Percentiles rank a stretch among this genome's conserved stretches.
Conservation (phyloP, 345 rosid genomes). For the Triadica sebifera region DNA sequence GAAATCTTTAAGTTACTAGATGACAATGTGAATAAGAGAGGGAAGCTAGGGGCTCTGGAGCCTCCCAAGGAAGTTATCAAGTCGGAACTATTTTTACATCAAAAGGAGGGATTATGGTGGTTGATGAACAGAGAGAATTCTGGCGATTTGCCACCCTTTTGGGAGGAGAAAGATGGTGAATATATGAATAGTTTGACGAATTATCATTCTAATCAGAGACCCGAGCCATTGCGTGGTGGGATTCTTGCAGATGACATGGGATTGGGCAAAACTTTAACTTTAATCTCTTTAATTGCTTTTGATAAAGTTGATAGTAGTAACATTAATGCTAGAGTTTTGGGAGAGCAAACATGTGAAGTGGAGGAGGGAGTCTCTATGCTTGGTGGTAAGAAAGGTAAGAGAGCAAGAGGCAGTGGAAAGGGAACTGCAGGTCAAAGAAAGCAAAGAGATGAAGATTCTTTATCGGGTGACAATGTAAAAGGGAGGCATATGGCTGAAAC, state of each 20-base stretch:
- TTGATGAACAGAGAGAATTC: constrained; percentile 66
- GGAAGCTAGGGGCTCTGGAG: constrained; percentile 53
- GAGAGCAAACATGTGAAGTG: constrained; percentile 18
- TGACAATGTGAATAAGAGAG: constrained; percentile 50
- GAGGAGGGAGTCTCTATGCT: constrained; percentile 17
- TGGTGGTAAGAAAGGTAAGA: constrained; percentile 49
- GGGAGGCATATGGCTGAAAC: constrained; percentile 12
- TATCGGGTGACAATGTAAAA: constrained; percentile 15
- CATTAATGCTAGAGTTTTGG: constrained; percentile 15
- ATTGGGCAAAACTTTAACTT: constrained; percentile 82
- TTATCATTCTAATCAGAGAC: constrained; percentile 49
- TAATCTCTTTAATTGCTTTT: constrained; percentile 77
- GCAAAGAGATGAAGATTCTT: constrained; percentile 22
- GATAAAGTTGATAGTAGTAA: constrained; percentile 45
- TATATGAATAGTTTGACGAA: constrained; percentile 67
- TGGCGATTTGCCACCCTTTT: constrained; percentile 74
- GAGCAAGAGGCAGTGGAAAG: constrained; percentile 41
- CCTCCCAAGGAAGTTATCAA: constrained; percentile 63
- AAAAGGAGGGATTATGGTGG: constrained; percentile 90
- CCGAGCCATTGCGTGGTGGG: constrained; percentile 77
- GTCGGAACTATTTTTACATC: constrained; percentile 64
- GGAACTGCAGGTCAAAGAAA: constrained; percentile 36
- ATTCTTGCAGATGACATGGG: constrained; percentile 97
- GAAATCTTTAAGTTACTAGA: constrained; percentile 68
- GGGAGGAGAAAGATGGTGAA: constrained; percentile 73